Evolutionary conservation across 2,329 filamentous ascomycete genomes (phyloP), one percentile per base, ranked within the genome.

Genomic region (Talaromyces sp.): DNA sequence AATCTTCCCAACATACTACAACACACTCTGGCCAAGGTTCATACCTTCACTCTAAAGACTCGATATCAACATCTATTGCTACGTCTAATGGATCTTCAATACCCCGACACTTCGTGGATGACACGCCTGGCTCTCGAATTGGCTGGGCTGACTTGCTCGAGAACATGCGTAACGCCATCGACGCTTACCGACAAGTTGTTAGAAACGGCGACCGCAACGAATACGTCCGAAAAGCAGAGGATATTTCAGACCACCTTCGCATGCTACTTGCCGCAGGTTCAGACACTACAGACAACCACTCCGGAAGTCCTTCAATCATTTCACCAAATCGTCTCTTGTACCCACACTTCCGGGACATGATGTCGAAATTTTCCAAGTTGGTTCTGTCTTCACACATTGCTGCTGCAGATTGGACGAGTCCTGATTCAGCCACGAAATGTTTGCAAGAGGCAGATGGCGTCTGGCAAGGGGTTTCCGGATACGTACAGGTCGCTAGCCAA

Each of bases 351-450:
- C 86, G 95, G 62, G 95, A 98, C 75, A 98, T 98, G 89, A 99
- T 99, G 95, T 98, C 95, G 52, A 93, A 96, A 72, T 99, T 99
- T 77, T 98, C 95, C n/a, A 99, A 99, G 77, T 84, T 99, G 10
- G 95, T 99, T 52, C 89, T 99, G 58, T 99, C 95, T 2, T 98
- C 95, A 14, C 95, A 99, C 75, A 97, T 99, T 75, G 95, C 95
- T 45, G 93, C 94, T 6, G 92, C 94, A 39, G 95, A 99, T 79
- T 98, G 93, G 87, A 93, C 94, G 9, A 93, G 94, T 63, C 89
- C 92, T 16, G 95, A 99, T 77, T 96, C 94, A 0, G 91, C 94
- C 67, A 90, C 95, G 63, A 99, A 99, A 76, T 99, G 95, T 73
- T 80, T 98, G 69, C 92, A 96, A 75, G 95, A 99, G 80, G 95